Evolutionary conservation across 2,329 filamentous ascomycete genomes (phyloP), one percentile per base, ranked within the genome.

Genomic region (Pseudogymnoascus sp.): DNA sequence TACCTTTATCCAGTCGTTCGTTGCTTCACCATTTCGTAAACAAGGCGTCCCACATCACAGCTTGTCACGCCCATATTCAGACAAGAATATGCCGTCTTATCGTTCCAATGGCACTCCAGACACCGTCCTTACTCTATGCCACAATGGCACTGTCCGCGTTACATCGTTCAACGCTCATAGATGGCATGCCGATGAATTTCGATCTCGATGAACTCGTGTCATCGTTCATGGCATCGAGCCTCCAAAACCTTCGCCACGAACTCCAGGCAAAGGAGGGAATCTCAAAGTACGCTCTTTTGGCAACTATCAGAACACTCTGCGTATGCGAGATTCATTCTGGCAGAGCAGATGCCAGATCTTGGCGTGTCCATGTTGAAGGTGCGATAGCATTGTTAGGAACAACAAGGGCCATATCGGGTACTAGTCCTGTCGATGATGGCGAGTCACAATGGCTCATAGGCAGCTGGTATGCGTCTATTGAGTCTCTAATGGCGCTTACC

Each of bases 61-160:
- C 75, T 6, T 76, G 75, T 28, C 75, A 77, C 63, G 69, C 71
- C 1, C 71, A 73, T 40, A 75, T 77, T 72, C 76, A 76, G 52
- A 70, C 70, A 41, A 74, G 77, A 60, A 75, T 78, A 59, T 78
- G 76, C 66, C 70, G 71, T 18, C 73, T 77, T 72, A 71, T 78
- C 12, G 69, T 78, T n/a, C 76, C 76, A 1, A 77, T 78, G 75
- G 76, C 75, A 21, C 68, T 77, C 1, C 74, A 77, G 60, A 77
- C 72, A 8, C 76, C 75, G 2, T 76, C 76, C 1, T 69, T 78
- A 59, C 70, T 78, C 23, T 75, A 77, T 64, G 76, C 75, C 18
- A 78, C 75, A 18, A 74, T 76, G 61, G 76, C 76, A 1, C 70
- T 78, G 21, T 76, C 76, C 2, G 76, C 76, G 11, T 74, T 78